A percentile compares a stretch with the other conserved stretches of the same genome.
These are phyloP conservation scores for Trypanosomatidae sp. DNA, from an alignment of 208 protist genomes.

Conservation along the genomic window DNA sequence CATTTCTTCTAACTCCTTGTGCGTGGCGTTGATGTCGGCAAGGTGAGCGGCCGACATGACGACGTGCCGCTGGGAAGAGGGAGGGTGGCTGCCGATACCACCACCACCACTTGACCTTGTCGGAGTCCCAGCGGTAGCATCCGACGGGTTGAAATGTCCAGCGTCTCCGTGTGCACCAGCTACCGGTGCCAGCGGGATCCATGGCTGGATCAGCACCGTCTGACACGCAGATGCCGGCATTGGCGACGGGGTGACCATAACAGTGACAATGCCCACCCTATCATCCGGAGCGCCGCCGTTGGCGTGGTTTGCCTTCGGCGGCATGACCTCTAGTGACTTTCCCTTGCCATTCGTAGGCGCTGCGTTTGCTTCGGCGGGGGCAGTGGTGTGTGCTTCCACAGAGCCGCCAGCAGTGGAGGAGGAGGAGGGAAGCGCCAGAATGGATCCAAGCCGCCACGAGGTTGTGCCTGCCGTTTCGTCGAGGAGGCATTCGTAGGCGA, in stretches of 20 bases:
- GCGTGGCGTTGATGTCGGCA: slow-evolving; percentile 17
- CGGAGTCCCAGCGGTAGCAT: too few species aligned
- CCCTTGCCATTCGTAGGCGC: background rate
- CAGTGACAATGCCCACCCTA: background rate
- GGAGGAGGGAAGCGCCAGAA: slow-evolving; percentile 10
- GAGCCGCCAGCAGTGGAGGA: background rate
- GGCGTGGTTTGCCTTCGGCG: background rate
- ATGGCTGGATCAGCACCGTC: slow-evolving; percentile 21
- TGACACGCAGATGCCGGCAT: slow-evolving; percentile 4
- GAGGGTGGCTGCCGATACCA: background rate
- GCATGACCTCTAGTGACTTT: background rate
- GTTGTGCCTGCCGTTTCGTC: slow-evolving; percentile 12
- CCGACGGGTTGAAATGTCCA: background rate
- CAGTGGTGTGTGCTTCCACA: background rate
- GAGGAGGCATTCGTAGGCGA: slow-evolving; percentile 54
- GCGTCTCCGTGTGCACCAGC: background rate
- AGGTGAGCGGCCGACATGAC: slow-evolving; percentile 1
- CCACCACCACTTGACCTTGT: background rate
- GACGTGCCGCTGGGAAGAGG: background rate
- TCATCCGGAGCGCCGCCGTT: background rate
- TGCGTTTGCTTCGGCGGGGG: background rate
- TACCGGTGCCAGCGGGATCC: slow-evolving; percentile 7
- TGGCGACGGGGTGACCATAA: background rate
- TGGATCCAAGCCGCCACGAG: slow-evolving; percentile 20
- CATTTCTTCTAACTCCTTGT: slow-evolving; percentile 12